Base-by-base conservation (phyloP, 768 basidiomycete species). In the Lentinula raphanica region DNA sequence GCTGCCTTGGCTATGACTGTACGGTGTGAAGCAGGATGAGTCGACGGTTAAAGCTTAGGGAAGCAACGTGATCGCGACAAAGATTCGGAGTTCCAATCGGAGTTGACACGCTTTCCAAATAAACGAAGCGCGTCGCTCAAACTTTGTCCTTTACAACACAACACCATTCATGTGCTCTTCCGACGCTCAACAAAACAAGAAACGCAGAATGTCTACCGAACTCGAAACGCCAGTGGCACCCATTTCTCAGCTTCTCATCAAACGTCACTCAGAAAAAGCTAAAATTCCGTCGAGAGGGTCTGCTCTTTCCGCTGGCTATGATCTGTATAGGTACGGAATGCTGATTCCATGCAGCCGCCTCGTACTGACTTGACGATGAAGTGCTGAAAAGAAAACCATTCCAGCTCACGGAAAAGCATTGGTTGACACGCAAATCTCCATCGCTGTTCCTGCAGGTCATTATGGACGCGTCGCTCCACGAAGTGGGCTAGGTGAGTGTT, bases 381-480 rank as follows among this genome's bases (percentile, higher is more conserved):
- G 94, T 69, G 94, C 95, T 0, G 94, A 96, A 69, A 77, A 77
- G 58, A 94, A 92, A 67, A 71, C 78, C 7, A 83, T 98, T 17
- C 93, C 95, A 12, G 93, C 94, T 1, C 86, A 79, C 54, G 96
- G 94, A 54, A 97, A 96, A 71, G 96, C 94, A 4, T 76, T 98
- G 36, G 72, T 99, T 38, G 88, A 95, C 68, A 94, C 93, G 15
- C 92, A 94, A 62, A 76, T 98, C 54, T 94, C 94, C 25, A 87
- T 99, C 60, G 95, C 94, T 21, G 92, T 99, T 1, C 97, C 97
- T 0, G 74, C 76, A 42, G 97, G 94, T 2, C 94, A 94, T 3
- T 98, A 99, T 68, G 97, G 96, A 62, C 92, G 97, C 55, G 88
- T 99, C 58, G 97, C 97, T 2, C 97, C 97, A 19, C 84, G 96